Conservation (phyloP, 495 filamentous ascomycete species). For the Tuber microsphaerosporum region DNA sequence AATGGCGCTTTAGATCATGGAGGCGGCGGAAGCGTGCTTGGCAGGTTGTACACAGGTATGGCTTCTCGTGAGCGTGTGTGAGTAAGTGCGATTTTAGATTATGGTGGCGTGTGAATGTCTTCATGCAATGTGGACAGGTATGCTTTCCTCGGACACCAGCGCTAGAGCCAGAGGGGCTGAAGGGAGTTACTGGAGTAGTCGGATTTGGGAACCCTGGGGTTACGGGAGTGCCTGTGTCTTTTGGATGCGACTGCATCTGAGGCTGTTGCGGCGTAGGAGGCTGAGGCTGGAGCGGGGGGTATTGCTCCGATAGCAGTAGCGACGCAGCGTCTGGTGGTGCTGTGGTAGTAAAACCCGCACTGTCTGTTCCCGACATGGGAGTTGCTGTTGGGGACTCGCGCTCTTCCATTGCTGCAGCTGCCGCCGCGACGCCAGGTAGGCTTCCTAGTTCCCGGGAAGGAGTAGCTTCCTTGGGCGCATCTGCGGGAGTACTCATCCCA, state of each 20-base stretch:
- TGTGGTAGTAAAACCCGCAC: constrained; percentile 28
- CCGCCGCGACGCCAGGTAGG: constrained; percentile 36
- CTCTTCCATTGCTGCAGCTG: constrained; percentile 37
- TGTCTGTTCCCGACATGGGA: constrained; percentile 4
- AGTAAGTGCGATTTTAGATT: constrained; percentile 98
- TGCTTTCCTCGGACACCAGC: constrained; percentile 55
- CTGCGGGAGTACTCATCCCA: constrained; percentile 26
- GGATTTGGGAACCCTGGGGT: constrained; percentile 32
- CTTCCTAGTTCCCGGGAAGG: constrained; percentile 27
- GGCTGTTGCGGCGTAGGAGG: constrained; percentile 27
- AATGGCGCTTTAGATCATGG: constrained; percentile 93
- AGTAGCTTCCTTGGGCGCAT: constrained; percentile 24
- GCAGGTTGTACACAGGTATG: constrained; percentile 83
- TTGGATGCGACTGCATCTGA: background rate
- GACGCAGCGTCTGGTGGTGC: constrained; percentile 24
- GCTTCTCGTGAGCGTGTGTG: constrained; percentile 97
- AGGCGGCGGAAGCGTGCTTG: constrained; percentile 82
- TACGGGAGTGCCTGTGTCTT: constrained; percentile 21
- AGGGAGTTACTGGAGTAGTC: constrained; percentile 39
- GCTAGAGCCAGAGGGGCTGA: constrained; percentile 30
- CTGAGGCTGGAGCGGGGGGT: constrained; percentile 30
- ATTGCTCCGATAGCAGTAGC: constrained; percentile 23
- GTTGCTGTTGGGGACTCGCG: constrained; percentile 1
- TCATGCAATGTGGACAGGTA: constrained; percentile 90
- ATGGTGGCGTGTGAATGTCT: constrained; percentile 94